A percentile compares a stretch with the other conserved stretches of the same genome.
These are phyloP conservation scores for Leccinum imitatum DNA, from an alignment of 768 basidiomycete species.

Conservation along the genomic window DNA sequence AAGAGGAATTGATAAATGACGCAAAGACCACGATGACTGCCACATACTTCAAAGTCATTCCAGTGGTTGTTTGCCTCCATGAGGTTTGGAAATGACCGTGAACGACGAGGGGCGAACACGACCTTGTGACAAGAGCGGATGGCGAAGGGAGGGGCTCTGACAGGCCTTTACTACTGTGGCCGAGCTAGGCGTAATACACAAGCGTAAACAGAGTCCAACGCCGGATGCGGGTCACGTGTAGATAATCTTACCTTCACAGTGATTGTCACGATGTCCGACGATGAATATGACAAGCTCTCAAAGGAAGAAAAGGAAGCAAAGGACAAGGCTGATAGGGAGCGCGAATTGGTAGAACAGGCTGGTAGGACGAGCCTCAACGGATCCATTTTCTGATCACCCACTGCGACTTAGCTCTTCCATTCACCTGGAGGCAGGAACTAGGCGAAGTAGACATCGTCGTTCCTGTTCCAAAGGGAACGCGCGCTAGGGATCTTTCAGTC, in stretches of 20 bases:
- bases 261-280: conserved; percentile 37
- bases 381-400: conserved; percentile 19
- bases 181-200: conserved; percentile 31
- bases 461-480: conserved; percentile 85
- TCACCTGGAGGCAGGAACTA: conserved; percentile 88
- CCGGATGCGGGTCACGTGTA: conserved; percentile 26
- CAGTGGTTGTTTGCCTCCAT: conserved; percentile 68
- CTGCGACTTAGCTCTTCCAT: conserved; percentile 71
- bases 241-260: conserved; percentile 17
- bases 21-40: conserved; percentile 4
- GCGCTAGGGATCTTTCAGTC: conserved; percentile 72
- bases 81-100: conserved; percentile 16
- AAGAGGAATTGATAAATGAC: conserved; percentile 27
- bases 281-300: conserved; percentile 74
- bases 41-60: conserved; percentile 71
- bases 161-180: conserved; percentile 8
- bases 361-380: conserved; percentile 47
- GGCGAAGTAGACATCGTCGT: conserved; percentile 81
- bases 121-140: conserved; percentile 12
- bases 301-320: conserved; percentile 71
- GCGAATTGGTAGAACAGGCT: conserved; percentile 80
- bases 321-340: conserved; percentile 65
- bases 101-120: conserved; percentile 7
- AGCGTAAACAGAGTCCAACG: conserved; percentile 28
- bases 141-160: conserved; percentile 1